Conservation (phyloP, 2,329 filamentous ascomycete genomes). For the Trichoderma atroviride region DNA sequence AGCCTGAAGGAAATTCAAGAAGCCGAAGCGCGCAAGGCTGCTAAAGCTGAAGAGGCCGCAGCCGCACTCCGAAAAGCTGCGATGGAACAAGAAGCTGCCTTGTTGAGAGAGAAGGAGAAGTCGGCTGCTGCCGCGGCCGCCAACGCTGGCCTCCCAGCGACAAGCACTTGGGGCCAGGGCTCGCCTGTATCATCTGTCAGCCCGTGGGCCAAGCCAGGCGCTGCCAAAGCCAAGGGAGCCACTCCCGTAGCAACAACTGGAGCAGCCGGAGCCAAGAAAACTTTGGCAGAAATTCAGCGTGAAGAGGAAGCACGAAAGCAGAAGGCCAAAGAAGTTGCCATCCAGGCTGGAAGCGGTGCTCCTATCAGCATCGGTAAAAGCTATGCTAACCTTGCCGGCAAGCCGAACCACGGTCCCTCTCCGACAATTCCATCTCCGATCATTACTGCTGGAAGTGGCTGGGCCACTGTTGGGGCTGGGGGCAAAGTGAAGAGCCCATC, state of each 20-base stretch:
- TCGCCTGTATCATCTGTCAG: slow-evolving; percentile 69
- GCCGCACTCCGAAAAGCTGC: slow-evolving; percentile 75
- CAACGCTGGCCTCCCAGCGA: slow-evolving; percentile 80
- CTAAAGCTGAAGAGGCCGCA: slow-evolving; percentile 81
- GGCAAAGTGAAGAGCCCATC: slow-evolving; percentile 84
- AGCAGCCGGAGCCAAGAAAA: slow-evolving; percentile 69
- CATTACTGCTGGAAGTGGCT: slow-evolving; percentile 59
- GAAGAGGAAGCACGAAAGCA: slow-evolving; percentile 85
- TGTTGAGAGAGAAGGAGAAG: slow-evolving; percentile 62
- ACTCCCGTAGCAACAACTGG: slow-evolving; percentile 33
- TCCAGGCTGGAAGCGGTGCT: slow-evolving; percentile 47
- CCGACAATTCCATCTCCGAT: slow-evolving; percentile 38
- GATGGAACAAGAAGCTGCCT: slow-evolving; percentile 75
- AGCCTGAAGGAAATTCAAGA: slow-evolving; percentile 97
- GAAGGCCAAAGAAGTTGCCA: slow-evolving; percentile 59
- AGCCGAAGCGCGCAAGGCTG: slow-evolving; percentile 88
- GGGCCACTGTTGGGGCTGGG: slow-evolving; percentile 93
- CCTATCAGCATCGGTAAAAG: slow-evolving; percentile 67
- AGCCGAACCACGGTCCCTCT: slow-evolving; percentile 53
- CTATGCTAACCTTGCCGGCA: slow-evolving; percentile 92
- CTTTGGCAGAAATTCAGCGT: slow-evolving; percentile 91
- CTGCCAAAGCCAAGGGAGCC: slow-evolving; percentile 51
- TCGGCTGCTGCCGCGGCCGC: slow-evolving; percentile 52
- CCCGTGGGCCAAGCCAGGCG: slow-evolving; percentile 69
- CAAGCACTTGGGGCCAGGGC: slow-evolving; percentile 84